phyloP scores from a whole-genome alignment of 495 filamentous ascomycete genomes.

The Hyaloscypha variabilis region DNA sequence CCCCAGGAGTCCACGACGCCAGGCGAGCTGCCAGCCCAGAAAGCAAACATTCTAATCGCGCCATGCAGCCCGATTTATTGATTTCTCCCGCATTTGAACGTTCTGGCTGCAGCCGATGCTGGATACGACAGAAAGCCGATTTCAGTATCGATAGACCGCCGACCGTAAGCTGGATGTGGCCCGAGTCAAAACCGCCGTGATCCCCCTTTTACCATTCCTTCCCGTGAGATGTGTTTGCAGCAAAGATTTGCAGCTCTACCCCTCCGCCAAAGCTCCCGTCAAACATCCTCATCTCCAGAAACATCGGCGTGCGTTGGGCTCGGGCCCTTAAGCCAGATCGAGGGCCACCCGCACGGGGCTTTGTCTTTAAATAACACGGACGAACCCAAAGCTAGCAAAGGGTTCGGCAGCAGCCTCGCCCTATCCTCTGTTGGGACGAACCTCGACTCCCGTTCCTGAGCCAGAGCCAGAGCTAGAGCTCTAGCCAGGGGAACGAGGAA shows the following conservation, averaged over 20 bases:
- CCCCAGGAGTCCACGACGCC: neutral
- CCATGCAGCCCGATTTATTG: constrained; percentile 10
- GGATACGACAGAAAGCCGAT: neutral
- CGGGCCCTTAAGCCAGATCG: neutral
- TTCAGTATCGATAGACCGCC: too few relatives aligned
- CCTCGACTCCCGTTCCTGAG: neutral
- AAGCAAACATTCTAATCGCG: neutral
- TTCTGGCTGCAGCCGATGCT: neutral
- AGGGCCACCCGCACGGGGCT: neutral
- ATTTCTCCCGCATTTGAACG: constrained; percentile 12
- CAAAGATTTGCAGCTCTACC: neutral
- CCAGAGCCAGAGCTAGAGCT: too few relatives aligned
- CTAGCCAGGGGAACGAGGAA: neutral
- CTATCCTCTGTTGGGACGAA: constrained; percentile 4
- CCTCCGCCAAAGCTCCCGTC: neutral
- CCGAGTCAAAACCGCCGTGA: neutral
- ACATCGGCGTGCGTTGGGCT: neutral
- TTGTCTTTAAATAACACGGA: constrained; percentile 5
- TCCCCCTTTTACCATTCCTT: neutral
- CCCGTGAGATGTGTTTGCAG: neutral
- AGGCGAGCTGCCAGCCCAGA: neutral
- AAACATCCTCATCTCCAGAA: neutral
- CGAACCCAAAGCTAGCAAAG: neutral
- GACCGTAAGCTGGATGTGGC: neutral
- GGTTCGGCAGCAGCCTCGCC: constrained; percentile 15